Conservation (phyloP, 306 rosid genomes). For the Rosa chinensis region DNA sequence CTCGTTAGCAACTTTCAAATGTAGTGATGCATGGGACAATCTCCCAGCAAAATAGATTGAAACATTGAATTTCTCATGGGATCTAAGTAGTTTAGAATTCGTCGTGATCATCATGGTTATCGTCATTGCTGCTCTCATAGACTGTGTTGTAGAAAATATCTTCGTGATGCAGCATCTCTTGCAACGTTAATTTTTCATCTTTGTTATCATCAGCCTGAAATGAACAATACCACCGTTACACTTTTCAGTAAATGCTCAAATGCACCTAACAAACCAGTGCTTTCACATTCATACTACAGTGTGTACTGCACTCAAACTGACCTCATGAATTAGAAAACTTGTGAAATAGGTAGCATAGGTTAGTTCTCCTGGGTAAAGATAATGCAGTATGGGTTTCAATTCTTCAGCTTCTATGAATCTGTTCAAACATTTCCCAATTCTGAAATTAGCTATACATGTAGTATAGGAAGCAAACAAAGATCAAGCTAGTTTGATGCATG, state of each 20-base stretch:
- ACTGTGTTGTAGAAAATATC: slow-evolving; percentile 43
- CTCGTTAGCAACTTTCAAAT: not conserved
- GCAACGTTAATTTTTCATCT: slow-evolving; percentile 50
- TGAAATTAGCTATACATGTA: not conserved
- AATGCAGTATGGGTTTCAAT: slow-evolving; percentile 52
- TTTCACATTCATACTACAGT: not conserved
- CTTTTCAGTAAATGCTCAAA: not conserved
- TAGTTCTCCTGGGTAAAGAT: slow-evolving; percentile 72
- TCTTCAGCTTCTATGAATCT: slow-evolving; percentile 65
- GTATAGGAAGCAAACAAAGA: not conserved
- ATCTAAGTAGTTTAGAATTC: slow-evolving; percentile 29
- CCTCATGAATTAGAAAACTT: slow-evolving; percentile 59
- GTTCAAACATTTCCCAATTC: not conserved
- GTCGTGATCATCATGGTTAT: slow-evolving; percentile 24
- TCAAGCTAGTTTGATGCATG: not conserved
- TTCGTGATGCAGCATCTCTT: slow-evolving; percentile 74
- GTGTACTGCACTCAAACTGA: slow-evolving; percentile 8
- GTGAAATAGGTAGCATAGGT: slow-evolving; percentile 61
- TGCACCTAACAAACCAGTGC: not conserved
- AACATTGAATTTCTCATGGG: not conserved
- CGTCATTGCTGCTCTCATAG: slow-evolving; percentile 14
- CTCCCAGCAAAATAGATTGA: not conserved
- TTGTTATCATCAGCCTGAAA: slow-evolving; percentile 71
- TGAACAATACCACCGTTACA: slow-evolving; percentile 1
- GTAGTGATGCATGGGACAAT: not conserved